Base-by-base conservation (phyloP, 495 filamentous ascomycete species). In the Daldinia grandis region DNA sequence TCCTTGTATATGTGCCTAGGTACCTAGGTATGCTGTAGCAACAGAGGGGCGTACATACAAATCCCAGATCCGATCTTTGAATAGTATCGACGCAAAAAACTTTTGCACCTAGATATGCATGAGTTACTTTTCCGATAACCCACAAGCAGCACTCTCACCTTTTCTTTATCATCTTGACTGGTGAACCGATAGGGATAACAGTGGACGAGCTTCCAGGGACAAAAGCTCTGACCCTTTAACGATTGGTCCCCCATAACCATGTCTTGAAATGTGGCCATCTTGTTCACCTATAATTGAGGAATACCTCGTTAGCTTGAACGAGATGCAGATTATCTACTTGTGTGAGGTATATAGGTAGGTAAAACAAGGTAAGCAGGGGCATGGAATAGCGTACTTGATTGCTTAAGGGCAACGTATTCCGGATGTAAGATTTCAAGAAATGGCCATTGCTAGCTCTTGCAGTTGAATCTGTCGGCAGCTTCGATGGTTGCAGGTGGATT, bases 151-250 rank as follows among this genome's bases (percentile, higher is more conserved):
- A 42, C 27, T 72, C 81, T 71, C 60, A 85, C 85, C 7, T 70
- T 70, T 73, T 85, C 74, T 9, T 78, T 75, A 50, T 85, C 79
- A 0, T 78, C 57, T 24, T 80, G 81, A 40, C 81, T 78, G 59
- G 90, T 78, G 69, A 87, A 90, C 51, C 79, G 84, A 75, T 88
- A 86, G 0, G 88, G 87, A 69, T 88, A 93, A 37, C 81, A 83
- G 37, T 74, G 81, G 33, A 94, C 78, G 0, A 87, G 80, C 14
- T 81, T 71, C 65, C 90, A 87, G 0, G 90, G 88, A 60, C 81
- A 87, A 77, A 93, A 94, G 5, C 9, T 5, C 44, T 63, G n/a
- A 3, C 44, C 64, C 10, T 73, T 56, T 6, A 58, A 19, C 9
- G 77, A 69, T 8, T 56, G 7, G 0, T 81, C 76, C 12, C 80